Base-by-base conservation (phyloP, 2,329 filamentous ascomycete species). In the Claviceps citrina region DNA sequence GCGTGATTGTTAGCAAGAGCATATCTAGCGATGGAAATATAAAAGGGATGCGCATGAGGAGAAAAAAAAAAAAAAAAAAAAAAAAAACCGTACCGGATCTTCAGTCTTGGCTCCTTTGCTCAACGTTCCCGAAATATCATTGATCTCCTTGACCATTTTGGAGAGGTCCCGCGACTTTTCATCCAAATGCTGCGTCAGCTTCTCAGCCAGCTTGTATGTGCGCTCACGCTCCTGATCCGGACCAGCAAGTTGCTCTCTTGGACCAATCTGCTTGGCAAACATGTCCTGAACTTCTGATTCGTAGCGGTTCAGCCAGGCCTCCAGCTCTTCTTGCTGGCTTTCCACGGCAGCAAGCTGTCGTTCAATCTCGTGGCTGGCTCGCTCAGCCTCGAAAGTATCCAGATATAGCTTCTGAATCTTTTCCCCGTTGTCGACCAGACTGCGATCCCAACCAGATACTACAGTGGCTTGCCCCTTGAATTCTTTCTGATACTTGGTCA, bases 101-200 rank as follows among this genome's bases (percentile, higher is more conserved):
- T 91, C 84, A 22, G 84, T 75, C 62, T 93, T 93, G 61, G 73
- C 81, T 43, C 82, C 85, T 70, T 93, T 94, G 70, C 78, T 89
- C 48, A 98, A 66, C 19, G 79, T 85, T 40, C 83, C 74, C n/a
- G 84, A 91, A 46, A 93, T 89, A 50, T 80, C 77, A 57, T 98
- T 98, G 57, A 98, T 93, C 62, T 96, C 91, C 56, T 93, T 87
- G 51, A 98, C 93, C 86, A 98, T 96, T 63, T 85, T 89, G 36
- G 77, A 78, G 46, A 98, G 68, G 56, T 94, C 86, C 56, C 85
- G 84, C 54, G 85, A 86, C 76, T 96, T 93, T 51, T 93, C 86
- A 43, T 93, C 87, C 47, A 98, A 68, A 48, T 84, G 78, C 55
- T 93, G 84, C 9, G 85, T 85, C 47, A 95, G 71, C 60, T 85